Conservation (phyloP, 2,329 filamentous ascomycete species). For the Monosporascus sp. region DNA sequence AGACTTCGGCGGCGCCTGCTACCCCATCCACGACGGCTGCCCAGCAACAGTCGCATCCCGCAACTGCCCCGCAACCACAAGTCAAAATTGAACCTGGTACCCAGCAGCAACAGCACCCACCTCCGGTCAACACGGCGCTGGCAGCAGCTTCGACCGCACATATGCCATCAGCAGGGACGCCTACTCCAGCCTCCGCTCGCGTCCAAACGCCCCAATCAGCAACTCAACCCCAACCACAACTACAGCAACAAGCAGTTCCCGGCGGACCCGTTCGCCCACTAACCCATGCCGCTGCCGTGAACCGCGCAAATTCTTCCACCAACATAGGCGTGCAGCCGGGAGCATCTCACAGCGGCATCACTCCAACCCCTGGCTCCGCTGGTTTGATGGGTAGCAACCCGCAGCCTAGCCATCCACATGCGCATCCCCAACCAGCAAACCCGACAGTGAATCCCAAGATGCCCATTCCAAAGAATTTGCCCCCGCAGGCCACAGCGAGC, state of each 20-base stretch:
- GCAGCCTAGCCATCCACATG: slow-evolving; percentile 41
- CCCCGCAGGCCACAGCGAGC: slow-evolving; percentile 59
- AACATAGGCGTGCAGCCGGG: slow-evolving; percentile 19
- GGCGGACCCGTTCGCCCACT: slow-evolving; percentile 17
- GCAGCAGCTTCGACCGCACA: slow-evolving; percentile 31
- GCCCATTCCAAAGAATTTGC: slow-evolving; percentile 76
- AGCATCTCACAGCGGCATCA: slow-evolving; percentile 15
- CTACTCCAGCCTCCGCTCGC: slow-evolving; percentile 43
- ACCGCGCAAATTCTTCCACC: slow-evolving; percentile 25
- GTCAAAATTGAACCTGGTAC: slow-evolving; percentile 32
- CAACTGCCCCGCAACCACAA: slow-evolving; percentile 19
- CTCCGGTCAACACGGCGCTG: slow-evolving; percentile 45
- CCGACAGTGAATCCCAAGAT: slow-evolving; percentile 55
- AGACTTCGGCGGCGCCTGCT: slow-evolving; percentile 17
- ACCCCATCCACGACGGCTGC: slow-evolving; percentile 21
- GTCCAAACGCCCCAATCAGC: slow-evolving; percentile 43
- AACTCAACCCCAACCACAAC: slow-evolving; percentile 5
- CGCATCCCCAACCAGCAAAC: slow-evolving; percentile 40
- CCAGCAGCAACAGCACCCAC: slow-evolving; percentile 29
- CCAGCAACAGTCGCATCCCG: slow-evolving; percentile 14
- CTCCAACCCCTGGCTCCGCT: slow-evolving; percentile 19
- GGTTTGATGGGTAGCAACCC: slow-evolving; percentile 16
- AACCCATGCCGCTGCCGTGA: slow-evolving; percentile 25
- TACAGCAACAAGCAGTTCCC: slow-evolving; percentile 11
- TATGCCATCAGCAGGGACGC: slow-evolving; percentile 39